Base-by-base conservation (phyloP, 106 monocot species). In the Triglochin maritima region DNA sequence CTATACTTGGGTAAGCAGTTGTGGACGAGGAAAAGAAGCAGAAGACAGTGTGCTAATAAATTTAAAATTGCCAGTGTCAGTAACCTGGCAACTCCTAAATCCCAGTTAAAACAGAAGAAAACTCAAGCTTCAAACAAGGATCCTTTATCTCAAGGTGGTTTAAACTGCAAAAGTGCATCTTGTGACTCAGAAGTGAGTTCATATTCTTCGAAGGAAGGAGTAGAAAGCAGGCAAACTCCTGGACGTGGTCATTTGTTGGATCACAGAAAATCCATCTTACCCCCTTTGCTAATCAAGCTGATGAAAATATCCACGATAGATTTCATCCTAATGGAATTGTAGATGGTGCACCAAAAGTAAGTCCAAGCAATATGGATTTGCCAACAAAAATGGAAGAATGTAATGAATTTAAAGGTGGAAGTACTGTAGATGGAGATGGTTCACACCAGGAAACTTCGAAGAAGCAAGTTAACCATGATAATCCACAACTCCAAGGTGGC, bases 1-100 rank as follows among this genome's bases (percentile, higher is more conserved):
- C 46, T 70, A 47, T 76, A 55, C 57, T 74, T 79, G 46, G 67
- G 57, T 54, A 84, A 77, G 46, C 58, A 71, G 13, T 76, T 58
- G 53, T 62, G 64, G 50, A 76, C 63, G 69, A n/a, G 73, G 56
- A 88, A 81, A 71, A 82, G 89, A 77, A 81, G 76, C 68, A 71
- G 12, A 43, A 84, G 54, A 47, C 57, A 61, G 48, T 8, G 2
- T 8, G 11, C 52, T 11, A 52, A 52, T 8, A 52, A 52, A 52
- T 7, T 52, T 52, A 6, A 52, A 8, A 11, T 0, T 7, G 52
- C 2, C 52, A 52, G 11, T 11, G 0, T 8, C 7, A 8, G 52
- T 29, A 29, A 29, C 29, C 29, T 29, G 29, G 29, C 29, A 29
- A 29, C 29, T 29, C 29, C 29, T 29, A 29, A 29, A 29, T 29